A percentile compares a stretch with the other conserved stretches of the same genome.
phyloP scores from a whole-genome alignment of 2,329 filamentous ascomycete species.

The Diplodia scrobiculata region DNA sequence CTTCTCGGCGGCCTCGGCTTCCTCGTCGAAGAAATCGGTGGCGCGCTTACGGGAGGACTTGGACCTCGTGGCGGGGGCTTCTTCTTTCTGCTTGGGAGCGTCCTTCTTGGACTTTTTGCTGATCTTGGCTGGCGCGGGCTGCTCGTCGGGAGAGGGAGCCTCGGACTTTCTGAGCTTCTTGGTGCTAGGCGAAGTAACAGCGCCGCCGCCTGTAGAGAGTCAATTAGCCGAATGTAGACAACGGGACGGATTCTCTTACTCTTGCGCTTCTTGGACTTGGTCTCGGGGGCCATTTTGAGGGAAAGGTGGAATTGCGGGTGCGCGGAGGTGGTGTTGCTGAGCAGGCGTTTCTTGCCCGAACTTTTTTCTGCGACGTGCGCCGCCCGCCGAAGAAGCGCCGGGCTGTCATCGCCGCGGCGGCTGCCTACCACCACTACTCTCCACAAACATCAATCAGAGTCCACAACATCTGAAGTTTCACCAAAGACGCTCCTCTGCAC shows the following conservation, averaged over 20 bases:
- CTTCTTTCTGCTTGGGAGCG: conserved; percentile 33
- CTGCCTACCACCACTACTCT: background rate
- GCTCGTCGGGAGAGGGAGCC: conserved; percentile 9
- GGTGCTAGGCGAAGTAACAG: conserved; percentile 41
- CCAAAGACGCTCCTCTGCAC: background rate
- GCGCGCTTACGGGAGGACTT: conserved; percentile 44
- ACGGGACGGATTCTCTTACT: conserved; percentile 40
- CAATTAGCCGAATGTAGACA: conserved; percentile 31
- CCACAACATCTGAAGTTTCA: background rate
- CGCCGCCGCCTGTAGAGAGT: conserved; percentile 39
- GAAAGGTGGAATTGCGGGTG: conserved; percentile 30
- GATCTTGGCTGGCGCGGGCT: conserved; percentile 21
- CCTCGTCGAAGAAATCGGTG: conserved; percentile 39
- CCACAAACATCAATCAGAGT: background rate
- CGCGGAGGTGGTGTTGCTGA: conserved; percentile 25
- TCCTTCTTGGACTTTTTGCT: conserved; percentile 29
- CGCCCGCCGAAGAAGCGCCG: conserved; percentile 24
- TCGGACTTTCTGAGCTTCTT: conserved; percentile 46
- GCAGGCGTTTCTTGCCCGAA: conserved; percentile 31
- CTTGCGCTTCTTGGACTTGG: conserved; percentile 60
- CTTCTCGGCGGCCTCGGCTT: conserved; percentile 28
- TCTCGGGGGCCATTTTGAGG: conserved; percentile 56
- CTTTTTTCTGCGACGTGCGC: conserved; percentile 34
- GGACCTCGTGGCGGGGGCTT: conserved; percentile 32
- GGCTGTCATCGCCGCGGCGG: background rate